phyloP scores from a whole-genome alignment of 2,329 filamentous ascomycete species.

The Didymella keratinophila region DNA sequence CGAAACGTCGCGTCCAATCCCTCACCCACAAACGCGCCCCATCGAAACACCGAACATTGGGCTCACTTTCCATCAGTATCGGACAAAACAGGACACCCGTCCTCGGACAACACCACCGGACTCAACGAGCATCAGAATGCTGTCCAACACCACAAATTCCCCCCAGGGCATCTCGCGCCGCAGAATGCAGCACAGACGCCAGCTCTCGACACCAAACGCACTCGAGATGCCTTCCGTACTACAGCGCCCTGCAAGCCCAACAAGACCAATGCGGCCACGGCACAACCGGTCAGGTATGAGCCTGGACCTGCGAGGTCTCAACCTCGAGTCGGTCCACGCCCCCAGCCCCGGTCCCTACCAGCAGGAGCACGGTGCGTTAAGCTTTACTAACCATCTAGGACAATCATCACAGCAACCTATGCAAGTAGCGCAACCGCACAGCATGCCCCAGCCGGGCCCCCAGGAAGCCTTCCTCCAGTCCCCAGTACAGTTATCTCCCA shows the following conservation, averaged over 20 bases:
- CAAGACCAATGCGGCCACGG: slow-evolving; percentile 59
- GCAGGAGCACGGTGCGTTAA: slow-evolving; percentile 63
- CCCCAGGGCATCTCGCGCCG: slow-evolving; percentile 75
- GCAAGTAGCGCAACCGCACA: slow-evolving; percentile 91
- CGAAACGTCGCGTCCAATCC: slow-evolving; percentile 25
- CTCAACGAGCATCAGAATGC: slow-evolving; percentile 76
- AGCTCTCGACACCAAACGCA: slow-evolving; percentile 82
- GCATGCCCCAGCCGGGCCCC: slow-evolving; percentile 79
- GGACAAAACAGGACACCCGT: slow-evolving; percentile 50
- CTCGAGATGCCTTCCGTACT: slow-evolving; percentile 78
- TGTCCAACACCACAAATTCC: slow-evolving; percentile 69
- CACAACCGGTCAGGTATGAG: slow-evolving; percentile 83
- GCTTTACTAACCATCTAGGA: slow-evolving; percentile 65
- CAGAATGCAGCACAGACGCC: slow-evolving; percentile 80
- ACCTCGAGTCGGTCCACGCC: slow-evolving; percentile 53
- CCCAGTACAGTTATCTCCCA: slow-evolving; percentile 50
- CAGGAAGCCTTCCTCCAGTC: slow-evolving; percentile 50
- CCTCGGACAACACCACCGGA: slow-evolving; percentile 62
- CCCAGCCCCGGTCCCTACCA: slow-evolving; percentile 47
- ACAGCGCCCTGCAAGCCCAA: slow-evolving; percentile 68
- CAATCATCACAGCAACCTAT: slow-evolving; percentile 76
- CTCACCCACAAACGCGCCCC: background rate
- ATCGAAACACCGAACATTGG: slow-evolving; percentile 7
- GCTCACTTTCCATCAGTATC: slow-evolving; percentile 49
- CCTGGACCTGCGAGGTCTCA: slow-evolving; percentile 73